phyloP scores from a whole-genome alignment of 768 basidiomycete species.

The Suillus sp. region DNA sequence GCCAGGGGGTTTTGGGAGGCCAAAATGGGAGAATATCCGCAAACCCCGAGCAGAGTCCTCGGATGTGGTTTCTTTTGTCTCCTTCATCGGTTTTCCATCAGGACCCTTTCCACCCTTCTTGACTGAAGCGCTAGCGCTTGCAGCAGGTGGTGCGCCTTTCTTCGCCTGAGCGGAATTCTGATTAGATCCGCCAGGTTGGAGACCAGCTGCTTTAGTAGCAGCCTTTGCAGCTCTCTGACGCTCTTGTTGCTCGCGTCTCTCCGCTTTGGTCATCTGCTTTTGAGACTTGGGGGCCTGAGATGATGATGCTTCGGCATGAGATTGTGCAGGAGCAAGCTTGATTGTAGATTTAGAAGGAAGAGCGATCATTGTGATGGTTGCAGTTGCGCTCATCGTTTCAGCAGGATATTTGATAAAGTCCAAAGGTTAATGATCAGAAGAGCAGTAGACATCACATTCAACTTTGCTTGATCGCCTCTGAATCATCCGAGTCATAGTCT shows the following conservation, averaged over 20 bases:
- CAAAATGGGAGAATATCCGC: slow-evolving; percentile 87
- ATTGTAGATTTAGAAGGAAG: slow-evolving; percentile 5
- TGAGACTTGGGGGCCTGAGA: slow-evolving; percentile 44
- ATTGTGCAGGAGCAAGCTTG: slow-evolving; percentile 4
- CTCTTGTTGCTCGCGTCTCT: slow-evolving; percentile 79
- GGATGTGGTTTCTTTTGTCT: slow-evolving; percentile 25
- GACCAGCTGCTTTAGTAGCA: slow-evolving; percentile 41
- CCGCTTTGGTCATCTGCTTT: slow-evolving; percentile 79
- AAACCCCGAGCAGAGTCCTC: slow-evolving; percentile 57
- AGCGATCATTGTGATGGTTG: slow-evolving; percentile 11
- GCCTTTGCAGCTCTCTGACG: slow-evolving; percentile 79
- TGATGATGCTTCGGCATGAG: slow-evolving; percentile 10
- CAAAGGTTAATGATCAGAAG: background rate
- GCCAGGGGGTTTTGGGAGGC: slow-evolving; percentile 58
- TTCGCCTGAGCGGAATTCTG: slow-evolving; percentile 35
- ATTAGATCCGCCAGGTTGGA: slow-evolving; percentile 19
- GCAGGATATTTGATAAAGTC: background rate
- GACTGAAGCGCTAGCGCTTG: slow-evolving; percentile 20
- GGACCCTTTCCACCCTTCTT: slow-evolving; percentile 30
- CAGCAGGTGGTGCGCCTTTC: slow-evolving; percentile 16
- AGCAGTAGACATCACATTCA: slow-evolving; percentile 1
- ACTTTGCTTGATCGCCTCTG: background rate
- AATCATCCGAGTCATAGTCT: slow-evolving; percentile 13
- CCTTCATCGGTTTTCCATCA: slow-evolving; percentile 24
- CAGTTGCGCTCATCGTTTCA: slow-evolving; percentile 9